Conservation (phyloP, 257 asterid species). For the Salvia rosmarinus region DNA sequence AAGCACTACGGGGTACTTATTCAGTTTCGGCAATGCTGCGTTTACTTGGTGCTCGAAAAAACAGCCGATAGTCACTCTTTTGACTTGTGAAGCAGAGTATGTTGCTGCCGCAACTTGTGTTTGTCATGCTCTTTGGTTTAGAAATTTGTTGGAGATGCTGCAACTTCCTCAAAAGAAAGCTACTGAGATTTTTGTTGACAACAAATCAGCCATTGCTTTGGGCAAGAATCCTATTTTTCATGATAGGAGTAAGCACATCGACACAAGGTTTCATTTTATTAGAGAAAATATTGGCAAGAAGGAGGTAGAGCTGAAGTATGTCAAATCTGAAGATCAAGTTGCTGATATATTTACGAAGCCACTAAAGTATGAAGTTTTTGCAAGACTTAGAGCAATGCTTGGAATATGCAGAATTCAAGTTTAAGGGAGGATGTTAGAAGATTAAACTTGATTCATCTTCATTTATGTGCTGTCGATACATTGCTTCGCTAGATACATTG, state of each 20-base stretch:
- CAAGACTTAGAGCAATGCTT: too few relatives aligned
- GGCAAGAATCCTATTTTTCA: conserved; percentile 27
- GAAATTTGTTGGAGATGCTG: conserved; percentile 2
- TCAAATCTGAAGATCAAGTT: conserved; percentile 25
- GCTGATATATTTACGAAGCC: not conserved
- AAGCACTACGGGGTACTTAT: not conserved
- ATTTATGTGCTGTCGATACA: too few relatives aligned
- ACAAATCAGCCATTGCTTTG: conserved; percentile 15
- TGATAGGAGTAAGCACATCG: conserved; percentile 9
- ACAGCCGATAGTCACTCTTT: conserved; percentile 14
- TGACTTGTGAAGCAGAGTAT: conserved; percentile 38
- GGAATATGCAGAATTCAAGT: too few relatives aligned
- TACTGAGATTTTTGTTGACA: conserved; percentile 25
- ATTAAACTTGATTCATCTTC: too few relatives aligned
- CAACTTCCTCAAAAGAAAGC: not conserved
- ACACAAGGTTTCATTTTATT: conserved; percentile 26
- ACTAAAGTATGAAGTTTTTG: too few relatives aligned
- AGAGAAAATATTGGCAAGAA: not conserved
- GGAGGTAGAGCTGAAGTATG: not conserved
- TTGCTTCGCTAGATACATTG: too few relatives aligned
- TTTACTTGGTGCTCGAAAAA: not conserved
- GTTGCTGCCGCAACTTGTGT: conserved; percentile 29
- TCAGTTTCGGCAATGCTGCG: not conserved
- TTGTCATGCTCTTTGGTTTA: conserved; percentile 29
- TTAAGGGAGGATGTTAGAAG: too few relatives aligned